Base-by-base conservation (phyloP, 306 rosid genomes). In the Sphenostylis stenocarpa region DNA sequence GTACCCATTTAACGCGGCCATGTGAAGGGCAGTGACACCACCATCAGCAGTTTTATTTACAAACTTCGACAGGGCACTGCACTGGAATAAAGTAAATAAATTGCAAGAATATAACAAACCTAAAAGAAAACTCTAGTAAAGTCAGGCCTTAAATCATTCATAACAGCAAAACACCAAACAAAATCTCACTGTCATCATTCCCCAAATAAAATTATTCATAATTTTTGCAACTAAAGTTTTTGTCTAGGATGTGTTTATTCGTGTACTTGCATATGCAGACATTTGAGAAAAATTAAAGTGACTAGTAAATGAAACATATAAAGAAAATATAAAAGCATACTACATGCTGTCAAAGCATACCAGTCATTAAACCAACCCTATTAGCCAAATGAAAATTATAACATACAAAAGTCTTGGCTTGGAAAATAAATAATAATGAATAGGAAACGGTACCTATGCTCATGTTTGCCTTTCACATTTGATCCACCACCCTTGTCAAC, bases 1-100 rank as follows among this genome's bases (percentile, higher is more conserved):
- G 77, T 88, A 88, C 12, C 97, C 97, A 73, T 95, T 92, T 75
- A 92, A 76, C 4, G 96, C 95, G 31, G 97, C 97, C 97, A 92
- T 90, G 44, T 90, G 99, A 79, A 92, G 97, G 71, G 97, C 91
- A 62, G 99, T 95, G 49, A 90, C 84, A 73, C 99, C 97, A 78
- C 97, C 93, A 85, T 95, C 99, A 41, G 97, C 97, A 4, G 89
- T 81, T 86, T 91, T 95, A 89, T 91, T 95, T 29, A 92, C 89
- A 83, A 90, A 92, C 90, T 95, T 95, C 76, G 90, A 95, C 86
- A 95, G 70, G 72, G 89, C 92, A 92, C 99, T 95, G 99, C 97
- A 89, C 92, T 88, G 94, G 96, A 89, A 80, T 78, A 83, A 85
- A 82, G 80, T 82, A 84, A 87, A 89, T 92, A 87, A 92, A 88